Evolutionary conservation across 345 rosid genomes (phyloP).

Genomic region (Nasturtium officinale): DNA sequence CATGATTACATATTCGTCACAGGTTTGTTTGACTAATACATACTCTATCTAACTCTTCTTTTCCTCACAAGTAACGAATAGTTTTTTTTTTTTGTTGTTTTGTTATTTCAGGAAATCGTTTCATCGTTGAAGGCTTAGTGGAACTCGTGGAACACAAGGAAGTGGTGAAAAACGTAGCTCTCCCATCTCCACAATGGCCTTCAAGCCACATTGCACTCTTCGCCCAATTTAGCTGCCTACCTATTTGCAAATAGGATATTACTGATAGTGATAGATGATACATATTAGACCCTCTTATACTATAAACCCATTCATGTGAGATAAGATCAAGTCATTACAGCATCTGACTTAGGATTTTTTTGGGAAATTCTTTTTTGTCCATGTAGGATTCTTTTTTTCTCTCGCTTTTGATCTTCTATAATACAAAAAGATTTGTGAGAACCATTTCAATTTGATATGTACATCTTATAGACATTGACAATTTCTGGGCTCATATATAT

Average conservation of each 20-base stretch:
- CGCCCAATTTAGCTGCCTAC: neutral
- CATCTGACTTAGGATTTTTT: neutral
- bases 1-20: no score
- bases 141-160: neutral
- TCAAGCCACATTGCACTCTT: neutral
- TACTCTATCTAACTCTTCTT: no score
- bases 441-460: neutral
- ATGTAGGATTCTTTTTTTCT: no score
- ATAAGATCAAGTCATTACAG: no score
- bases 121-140: neutral
- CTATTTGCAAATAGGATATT: neutral
- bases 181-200: neutral
- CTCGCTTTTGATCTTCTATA: neutral
- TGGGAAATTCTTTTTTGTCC: neutral
- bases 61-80: no score
- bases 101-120: no score
- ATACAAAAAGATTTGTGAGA: neutral
- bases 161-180: neutral
- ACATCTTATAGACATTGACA: neutral
- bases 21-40: no score
- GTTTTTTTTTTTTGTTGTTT: no score
- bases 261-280: no score
- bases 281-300: neutral
- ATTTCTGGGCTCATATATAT: neutral
- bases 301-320: neutral